phyloP scores from a whole-genome alignment of 1,139 yeast species.

The Protomyces lactucae-debilis region DNA sequence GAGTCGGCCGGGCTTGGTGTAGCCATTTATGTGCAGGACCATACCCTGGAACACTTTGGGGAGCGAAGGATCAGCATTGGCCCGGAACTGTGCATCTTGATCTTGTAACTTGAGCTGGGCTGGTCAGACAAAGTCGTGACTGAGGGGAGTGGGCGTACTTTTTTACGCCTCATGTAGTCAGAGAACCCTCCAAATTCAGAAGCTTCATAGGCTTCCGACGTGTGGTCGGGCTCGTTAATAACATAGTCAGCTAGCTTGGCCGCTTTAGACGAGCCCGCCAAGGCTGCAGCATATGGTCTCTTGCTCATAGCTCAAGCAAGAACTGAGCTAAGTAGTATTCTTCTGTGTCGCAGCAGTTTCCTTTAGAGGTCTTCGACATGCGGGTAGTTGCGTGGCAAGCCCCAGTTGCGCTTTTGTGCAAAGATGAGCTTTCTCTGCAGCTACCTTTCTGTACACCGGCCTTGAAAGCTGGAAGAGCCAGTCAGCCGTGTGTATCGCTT shows the following conservation, averaged over 20 bases:
- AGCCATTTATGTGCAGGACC: slow-evolving; percentile 65
- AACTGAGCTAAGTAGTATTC: too few species aligned
- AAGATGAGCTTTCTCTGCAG: too few species aligned
- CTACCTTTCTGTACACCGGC: too few species aligned
- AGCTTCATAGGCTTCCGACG: slow-evolving; percentile 35
- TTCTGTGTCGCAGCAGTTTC: too few species aligned
- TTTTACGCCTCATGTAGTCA: slow-evolving; percentile 64
- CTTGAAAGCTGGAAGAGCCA: too few species aligned
- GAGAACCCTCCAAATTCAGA: slow-evolving; percentile 64
- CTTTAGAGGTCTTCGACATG: too few species aligned
- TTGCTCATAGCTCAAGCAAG: not conserved
- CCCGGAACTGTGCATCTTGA: slow-evolving; percentile 45
- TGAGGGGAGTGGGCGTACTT: slow-evolving; percentile 27
- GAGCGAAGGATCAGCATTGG: slow-evolving; percentile 32
- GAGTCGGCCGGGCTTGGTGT: slow-evolving; percentile 69
- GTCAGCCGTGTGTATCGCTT: too few species aligned
- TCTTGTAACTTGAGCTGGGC: slow-evolving; percentile 53
- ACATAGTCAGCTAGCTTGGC: slow-evolving; percentile 14
- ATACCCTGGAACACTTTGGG: slow-evolving; percentile 54
- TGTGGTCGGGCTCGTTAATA: slow-evolving; percentile 2
- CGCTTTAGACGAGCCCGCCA: slow-evolving; percentile 11
- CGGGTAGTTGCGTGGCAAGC: too few species aligned
- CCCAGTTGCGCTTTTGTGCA: too few species aligned
- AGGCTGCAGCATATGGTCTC: slow-evolving; percentile 14
- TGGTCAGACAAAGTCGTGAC: not conserved